Base-by-base conservation (phyloP, 805 yeast species). In the Candida parachauliodes region DNA sequence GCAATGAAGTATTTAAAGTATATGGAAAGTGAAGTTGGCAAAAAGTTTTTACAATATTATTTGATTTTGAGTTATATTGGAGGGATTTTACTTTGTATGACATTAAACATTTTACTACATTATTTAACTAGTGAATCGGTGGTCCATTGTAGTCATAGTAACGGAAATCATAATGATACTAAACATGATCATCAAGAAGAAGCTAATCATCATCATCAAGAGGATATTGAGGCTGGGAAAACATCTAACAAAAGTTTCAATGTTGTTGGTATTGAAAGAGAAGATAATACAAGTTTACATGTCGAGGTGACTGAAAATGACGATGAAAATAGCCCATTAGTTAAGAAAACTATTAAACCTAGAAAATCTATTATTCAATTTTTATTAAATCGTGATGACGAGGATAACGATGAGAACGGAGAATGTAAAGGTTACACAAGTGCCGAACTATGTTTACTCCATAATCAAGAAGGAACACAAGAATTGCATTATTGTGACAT, bases 81-180 rank as follows among this genome's bases (percentile, higher is more conserved):
- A 1, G 98, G 98, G 2, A 74, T 83, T 2, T 31, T 63, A 1
- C 44, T 77, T 2, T 86, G 95, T 52, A 56, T 77, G 1, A 42
- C 59, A 2, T 61, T 91, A 39, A 89, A 88, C 56, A 55, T 66
- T 19, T 25, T 82, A 1, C 77, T 93, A 4, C 96, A 89, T 57
- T 57, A 77, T 24, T 58, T 80, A 36, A 86, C 97, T 0, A 77
- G 91, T 35, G 86, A 86, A 54, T 80, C 89, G 22, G 75, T 89
- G 23, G 84, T 89, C 0, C 96, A 88, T 54, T 88, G 96, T 59
- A 83, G 78, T 11, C 96, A 88, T 50, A 57, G 50, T n/a, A 66
- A 55, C 11, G 58, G 54, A 10, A 58, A 20, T 3, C 32, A 34
- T 9, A 31, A 26, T 11, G 34, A 43, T 4, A 23, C 21, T 21